Evolutionary conservation across 2,329 filamentous ascomycete genomes (phyloP).

Genomic region (Fusarium proliferatum): DNA sequence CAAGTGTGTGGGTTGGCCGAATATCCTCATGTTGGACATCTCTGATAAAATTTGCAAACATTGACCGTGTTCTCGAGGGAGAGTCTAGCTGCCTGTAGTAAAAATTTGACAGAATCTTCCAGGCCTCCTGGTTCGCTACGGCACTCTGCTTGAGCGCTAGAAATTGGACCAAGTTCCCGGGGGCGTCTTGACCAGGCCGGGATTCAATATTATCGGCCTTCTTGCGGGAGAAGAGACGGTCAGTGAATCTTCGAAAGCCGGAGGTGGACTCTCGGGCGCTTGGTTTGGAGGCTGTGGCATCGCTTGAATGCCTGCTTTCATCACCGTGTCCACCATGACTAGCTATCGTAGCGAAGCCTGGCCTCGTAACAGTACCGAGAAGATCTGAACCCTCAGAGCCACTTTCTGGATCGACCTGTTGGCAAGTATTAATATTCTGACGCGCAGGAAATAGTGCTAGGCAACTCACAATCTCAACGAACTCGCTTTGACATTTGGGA

Average conservation of each 20-base stretch:
- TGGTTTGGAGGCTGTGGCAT: background rate
- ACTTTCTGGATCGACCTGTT: rapidly evolving
- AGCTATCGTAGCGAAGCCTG: too few species aligned
- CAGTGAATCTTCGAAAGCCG: background rate
- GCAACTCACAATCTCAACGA: background rate
- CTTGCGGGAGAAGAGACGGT: background rate
- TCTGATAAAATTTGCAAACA: background rate
- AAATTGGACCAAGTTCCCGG: rapidly evolving
- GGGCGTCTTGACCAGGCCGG: too few species aligned
- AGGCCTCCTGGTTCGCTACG: rapidly evolving
- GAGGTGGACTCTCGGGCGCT: rapidly evolving
- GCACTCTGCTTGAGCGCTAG: rapidly evolving
- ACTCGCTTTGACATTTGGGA: background rate
- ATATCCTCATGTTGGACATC: rapidly evolving
- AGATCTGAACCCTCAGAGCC: too few species aligned
- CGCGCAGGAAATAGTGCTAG: rapidly evolving
- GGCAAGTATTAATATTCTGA: rapidly evolving
- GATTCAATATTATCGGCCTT: rapidly evolving
- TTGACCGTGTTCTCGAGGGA: rapidly evolving
- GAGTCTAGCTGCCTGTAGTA: rapidly evolving
- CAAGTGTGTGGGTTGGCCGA: rapidly evolving
- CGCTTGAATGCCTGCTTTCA: too few species aligned
- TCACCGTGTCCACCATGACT: too few species aligned
- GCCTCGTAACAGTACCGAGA: too few species aligned
- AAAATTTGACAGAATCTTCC: background rate